These are phyloP conservation scores for Blastobotrys persicus DNA, from an alignment of 1,139 yeast species.

Conservation along the genomic window DNA sequence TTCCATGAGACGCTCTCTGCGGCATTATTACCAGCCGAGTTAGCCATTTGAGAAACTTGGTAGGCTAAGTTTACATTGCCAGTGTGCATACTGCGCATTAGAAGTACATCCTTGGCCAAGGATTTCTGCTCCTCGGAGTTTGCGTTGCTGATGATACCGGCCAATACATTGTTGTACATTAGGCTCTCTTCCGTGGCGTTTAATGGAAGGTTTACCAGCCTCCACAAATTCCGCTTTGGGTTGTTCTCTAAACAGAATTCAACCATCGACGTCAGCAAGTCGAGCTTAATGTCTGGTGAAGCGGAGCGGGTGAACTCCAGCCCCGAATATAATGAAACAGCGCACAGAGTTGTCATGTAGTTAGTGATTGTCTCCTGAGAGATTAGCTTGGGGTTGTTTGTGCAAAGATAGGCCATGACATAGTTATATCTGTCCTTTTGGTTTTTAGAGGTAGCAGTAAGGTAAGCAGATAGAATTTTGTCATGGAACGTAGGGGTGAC, in stretches of 20 bases:
- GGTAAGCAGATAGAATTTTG: conserved; percentile 23
- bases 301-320: conserved; percentile 27
- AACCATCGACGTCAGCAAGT: conserved; percentile 20
- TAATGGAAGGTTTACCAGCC: conserved; percentile 28
- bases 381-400: conserved; percentile 23
- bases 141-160: conserved; percentile 17
- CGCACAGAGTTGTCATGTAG: conserved; percentile 25
- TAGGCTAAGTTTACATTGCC: conserved; percentile 17
- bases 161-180: conserved; percentile 21
- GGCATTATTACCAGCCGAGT: not conserved
- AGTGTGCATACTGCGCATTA: conserved; percentile 27
- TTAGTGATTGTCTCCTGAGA: conserved; percentile 19
- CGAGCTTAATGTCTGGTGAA: conserved; percentile 21
- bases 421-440: not conserved
- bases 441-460: conserved; percentile 13
- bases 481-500: conserved; percentile 26
- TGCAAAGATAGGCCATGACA: conserved; percentile 24
- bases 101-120: conserved; percentile 27
- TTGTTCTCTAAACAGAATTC: conserved; percentile 13
- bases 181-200: conserved; percentile 21
- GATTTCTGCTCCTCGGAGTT: conserved; percentile 17
- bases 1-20: conserved; percentile 5
- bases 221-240: conserved; percentile 22
- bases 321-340: conserved; percentile 23
- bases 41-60: conserved; percentile 4